phyloP scores from a whole-genome alignment of 768 basidiomycete species.

The Panaeolus papilionaceus region DNA sequence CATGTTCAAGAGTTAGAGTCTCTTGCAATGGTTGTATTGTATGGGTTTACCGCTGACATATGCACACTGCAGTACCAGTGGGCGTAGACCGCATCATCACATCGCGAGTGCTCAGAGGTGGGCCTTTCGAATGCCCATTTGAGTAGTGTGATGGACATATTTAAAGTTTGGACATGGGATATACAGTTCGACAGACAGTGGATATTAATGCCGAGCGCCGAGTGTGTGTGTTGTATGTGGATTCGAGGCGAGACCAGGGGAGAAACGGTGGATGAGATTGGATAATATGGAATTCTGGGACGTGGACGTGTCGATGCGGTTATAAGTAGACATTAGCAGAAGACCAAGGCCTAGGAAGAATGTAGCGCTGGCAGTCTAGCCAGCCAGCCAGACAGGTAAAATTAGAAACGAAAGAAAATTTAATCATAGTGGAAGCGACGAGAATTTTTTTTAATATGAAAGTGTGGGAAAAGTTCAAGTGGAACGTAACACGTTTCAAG shows the following conservation, averaged over 20 bases:
- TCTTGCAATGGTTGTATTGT: too few relatives aligned
- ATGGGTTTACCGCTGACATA: too few relatives aligned
- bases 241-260: not conserved
- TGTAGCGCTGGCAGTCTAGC: not conserved
- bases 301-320: not conserved
- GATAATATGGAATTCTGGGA: not conserved
- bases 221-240: not conserved
- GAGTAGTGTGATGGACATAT: not conserved
- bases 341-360: too few relatives aligned
- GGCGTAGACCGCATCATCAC: too few relatives aligned
- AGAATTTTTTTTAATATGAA: not conserved
- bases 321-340: too few relatives aligned
- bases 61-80: too few relatives aligned
- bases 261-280: not conserved
- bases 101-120: too few relatives aligned
- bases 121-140: too few relatives aligned
- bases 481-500: constrained; percentile 11
- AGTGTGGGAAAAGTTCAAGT: not conserved
- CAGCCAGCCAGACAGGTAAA: too few relatives aligned
- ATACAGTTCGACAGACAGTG: not conserved
- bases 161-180: not conserved
- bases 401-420: too few relatives aligned
- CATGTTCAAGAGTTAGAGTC: too few relatives aligned
- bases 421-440: too few relatives aligned
- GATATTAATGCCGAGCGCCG: not conserved